These are phyloP conservation scores for Chytriomyces sp. DNA, from an alignment of 192 early-diverging fungal genomes.

Conservation along the genomic window DNA sequence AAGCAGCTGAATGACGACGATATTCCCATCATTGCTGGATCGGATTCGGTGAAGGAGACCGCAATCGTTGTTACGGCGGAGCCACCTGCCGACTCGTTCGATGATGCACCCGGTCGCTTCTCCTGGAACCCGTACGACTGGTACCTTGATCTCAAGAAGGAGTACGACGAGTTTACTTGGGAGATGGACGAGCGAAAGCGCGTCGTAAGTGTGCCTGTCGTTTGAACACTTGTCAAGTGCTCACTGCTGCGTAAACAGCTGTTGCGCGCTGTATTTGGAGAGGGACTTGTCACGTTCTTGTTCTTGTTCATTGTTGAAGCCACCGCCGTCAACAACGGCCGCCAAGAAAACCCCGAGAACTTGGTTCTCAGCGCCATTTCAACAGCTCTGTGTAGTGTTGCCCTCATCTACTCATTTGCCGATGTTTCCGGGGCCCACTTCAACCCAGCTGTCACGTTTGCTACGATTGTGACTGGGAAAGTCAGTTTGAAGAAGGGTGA, in stretches of 20 bases:
- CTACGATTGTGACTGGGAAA: constrained; percentile 63
- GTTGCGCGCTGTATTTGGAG: constrained; percentile 61
- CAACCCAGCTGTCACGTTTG: constrained; percentile 71
- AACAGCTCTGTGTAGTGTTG: constrained; percentile 57
- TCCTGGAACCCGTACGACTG: constrained; percentile 62
- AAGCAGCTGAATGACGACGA: constrained; percentile 27
- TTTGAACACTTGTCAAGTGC: not conserved
- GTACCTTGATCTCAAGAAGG: constrained; percentile 52
- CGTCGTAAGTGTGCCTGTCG: constrained; percentile 46
- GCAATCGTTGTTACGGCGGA: constrained; percentile 12
- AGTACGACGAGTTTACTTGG: constrained; percentile 54
- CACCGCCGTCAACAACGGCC: constrained; percentile 59
- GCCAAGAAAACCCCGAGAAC: constrained; percentile 53
- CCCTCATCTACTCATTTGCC: constrained; percentile 68
- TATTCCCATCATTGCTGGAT: constrained; percentile 1
- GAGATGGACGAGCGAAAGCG: constrained; percentile 61
- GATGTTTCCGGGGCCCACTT: constrained; percentile 71
- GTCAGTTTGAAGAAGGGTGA: constrained; percentile 59
- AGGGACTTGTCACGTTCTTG: constrained; percentile 64
- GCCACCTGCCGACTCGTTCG: constrained; percentile 7
- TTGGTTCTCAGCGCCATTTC: constrained; percentile 56
- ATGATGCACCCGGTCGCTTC: constrained; percentile 47
- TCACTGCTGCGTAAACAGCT: constrained; percentile 40
- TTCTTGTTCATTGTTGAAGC: constrained; percentile 68
- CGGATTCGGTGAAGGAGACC: constrained; percentile 5